Conservation (phyloP, 768 basidiomycete species). For the Lactifluus pinguis region DNA sequence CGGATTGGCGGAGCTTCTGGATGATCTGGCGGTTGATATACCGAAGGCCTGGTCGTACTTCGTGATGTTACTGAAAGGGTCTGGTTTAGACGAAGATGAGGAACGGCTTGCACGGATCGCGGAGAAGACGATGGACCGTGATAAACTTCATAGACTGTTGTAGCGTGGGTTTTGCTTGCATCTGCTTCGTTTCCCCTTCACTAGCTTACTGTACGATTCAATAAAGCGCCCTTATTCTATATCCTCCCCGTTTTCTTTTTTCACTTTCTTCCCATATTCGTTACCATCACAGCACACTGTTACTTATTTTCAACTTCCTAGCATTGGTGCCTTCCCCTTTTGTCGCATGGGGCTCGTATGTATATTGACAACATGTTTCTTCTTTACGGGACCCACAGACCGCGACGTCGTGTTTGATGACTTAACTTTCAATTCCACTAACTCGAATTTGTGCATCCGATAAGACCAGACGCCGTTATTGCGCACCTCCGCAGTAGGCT, state of each 20-base stretch:
- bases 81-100: conserved; percentile 49
- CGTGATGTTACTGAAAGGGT: conserved; percentile 64
- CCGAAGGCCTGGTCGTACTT: conserved; percentile 77
- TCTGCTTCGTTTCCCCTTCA: conserved; percentile 5
- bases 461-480: no score
- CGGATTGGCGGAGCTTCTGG: conserved; percentile 64
- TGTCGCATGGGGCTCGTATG: not conserved
- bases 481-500: no score
- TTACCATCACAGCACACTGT: conserved; percentile 9
- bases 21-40: conserved; percentile 85
- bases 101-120: conserved; percentile 48
- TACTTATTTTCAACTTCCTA: not conserved
- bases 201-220: conserved; percentile 18
- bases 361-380: conserved; percentile 7
- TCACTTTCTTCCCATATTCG: conserved; percentile 13
- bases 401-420: not conserved
- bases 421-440: no score
- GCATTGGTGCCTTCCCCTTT: not conserved
- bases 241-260: conserved; percentile 9
- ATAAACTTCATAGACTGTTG: conserved; percentile 39
- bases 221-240: conserved; percentile 10
- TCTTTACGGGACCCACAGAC: not conserved
- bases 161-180: conserved; percentile 12
- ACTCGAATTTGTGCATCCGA: no score
- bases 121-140: conserved; percentile 50